These are phyloP conservation scores for Polytrichum formosum DNA, from an alignment of 225 moss, liverwort and hornwort species.

Conservation along the genomic window DNA sequence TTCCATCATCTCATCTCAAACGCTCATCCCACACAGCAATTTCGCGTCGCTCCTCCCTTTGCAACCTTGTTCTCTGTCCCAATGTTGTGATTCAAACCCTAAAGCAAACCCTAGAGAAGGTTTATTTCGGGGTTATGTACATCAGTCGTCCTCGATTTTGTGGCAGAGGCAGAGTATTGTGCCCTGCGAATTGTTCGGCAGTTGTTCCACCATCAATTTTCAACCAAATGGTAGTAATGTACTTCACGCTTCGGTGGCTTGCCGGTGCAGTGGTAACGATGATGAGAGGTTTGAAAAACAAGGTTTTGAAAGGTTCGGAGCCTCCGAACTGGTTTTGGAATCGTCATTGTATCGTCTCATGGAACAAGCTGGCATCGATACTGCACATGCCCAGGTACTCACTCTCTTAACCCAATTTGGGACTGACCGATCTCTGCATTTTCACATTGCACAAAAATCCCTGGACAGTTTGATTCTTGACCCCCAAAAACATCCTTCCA, in stretches of 20 bases:
- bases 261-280: constrained; percentile 5
- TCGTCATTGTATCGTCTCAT: constrained; percentile 70
- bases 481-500: too few species aligned
- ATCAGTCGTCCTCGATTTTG: neutral
- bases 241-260: constrained; percentile 1
- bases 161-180: constrained; percentile 3
- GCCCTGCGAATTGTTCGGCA: neutral
- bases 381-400: constrained; percentile 61
- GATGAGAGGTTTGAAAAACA: neutral
- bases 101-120: constrained; percentile 4
- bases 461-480: too few species aligned
- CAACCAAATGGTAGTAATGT: neutral
- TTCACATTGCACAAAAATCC: neutral
- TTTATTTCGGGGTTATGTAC: too few species aligned
- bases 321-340: constrained; percentile 10
- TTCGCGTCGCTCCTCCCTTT: neutral
- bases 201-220: neutral
- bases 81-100: neutral
- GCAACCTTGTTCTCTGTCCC: neutral
- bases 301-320: neutral
- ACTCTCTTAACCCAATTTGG: neutral
- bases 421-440: neutral
- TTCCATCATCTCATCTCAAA: neutral
- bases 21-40: neutral
- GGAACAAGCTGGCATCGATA: constrained; percentile 80